These are phyloP conservation scores for Scutellaria minor DNA, from an alignment of 257 asterid species.

Conservation along the genomic window DNA sequence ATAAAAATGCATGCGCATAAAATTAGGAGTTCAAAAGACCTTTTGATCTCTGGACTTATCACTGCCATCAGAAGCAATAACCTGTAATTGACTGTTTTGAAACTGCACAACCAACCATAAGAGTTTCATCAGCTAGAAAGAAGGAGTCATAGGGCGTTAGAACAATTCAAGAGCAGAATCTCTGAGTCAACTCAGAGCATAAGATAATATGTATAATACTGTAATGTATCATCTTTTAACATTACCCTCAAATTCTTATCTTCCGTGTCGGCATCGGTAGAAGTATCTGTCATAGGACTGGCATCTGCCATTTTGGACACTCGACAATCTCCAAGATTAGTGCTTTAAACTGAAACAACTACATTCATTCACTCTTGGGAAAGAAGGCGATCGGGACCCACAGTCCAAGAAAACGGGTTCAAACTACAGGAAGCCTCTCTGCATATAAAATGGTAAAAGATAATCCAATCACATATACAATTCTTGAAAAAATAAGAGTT, in stretches of 20 bases:
- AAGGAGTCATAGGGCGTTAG: slow-evolving; percentile 1
- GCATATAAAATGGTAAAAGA: background rate
- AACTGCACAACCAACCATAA: slow-evolving; percentile 50
- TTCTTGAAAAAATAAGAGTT: slow-evolving; percentile 1
- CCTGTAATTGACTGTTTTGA: slow-evolving; percentile 57
- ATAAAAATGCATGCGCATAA: background rate
- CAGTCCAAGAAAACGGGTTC: slow-evolving; percentile 26
- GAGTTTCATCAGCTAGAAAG: slow-evolving; percentile 16
- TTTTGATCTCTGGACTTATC: slow-evolving; percentile 96
- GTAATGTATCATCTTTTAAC: background rate
- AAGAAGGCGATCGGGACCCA: slow-evolving; percentile 31
- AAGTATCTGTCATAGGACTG: slow-evolving; percentile 89
- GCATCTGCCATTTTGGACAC: slow-evolving; percentile 67
- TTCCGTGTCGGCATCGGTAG: slow-evolving; percentile 95
- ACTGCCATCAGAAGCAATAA: slow-evolving; percentile 87
- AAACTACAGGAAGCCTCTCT: slow-evolving; percentile 32
- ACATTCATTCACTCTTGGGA: slow-evolving; percentile 33
- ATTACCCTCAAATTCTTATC: slow-evolving; percentile 74
- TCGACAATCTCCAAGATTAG: slow-evolving; percentile 38
- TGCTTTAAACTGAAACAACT: slow-evolving; percentile 34
- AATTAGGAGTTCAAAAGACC: slow-evolving; percentile 48
- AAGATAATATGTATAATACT: background rate
- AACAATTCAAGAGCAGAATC: background rate
- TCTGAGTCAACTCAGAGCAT: background rate
- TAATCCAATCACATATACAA: background rate